Percentiles rank a stretch among this genome's conserved stretches.
Evolutionary conservation across 371 early-diverging fungal species (phyloP).

Genomic region (Nematocida major): DNA sequence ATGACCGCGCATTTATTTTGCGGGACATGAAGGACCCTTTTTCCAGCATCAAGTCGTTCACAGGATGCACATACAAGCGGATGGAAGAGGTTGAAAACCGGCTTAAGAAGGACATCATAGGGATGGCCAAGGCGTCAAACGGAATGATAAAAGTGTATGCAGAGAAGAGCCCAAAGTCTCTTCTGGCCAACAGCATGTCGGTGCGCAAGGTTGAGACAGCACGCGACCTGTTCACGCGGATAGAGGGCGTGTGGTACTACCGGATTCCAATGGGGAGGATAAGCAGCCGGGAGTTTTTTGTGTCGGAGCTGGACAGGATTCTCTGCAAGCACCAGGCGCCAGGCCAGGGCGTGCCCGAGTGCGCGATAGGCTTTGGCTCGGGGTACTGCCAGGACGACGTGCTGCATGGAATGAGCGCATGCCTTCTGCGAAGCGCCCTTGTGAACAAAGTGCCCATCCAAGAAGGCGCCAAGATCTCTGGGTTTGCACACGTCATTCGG

Average conservation of each 20-base stretch:
- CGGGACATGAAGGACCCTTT: constrained; percentile 45
- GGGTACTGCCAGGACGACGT: constrained; percentile 10
- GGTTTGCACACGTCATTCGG: neutral
- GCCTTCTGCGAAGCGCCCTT: constrained; percentile 6
- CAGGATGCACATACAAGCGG: constrained; percentile 28
- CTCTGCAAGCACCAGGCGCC: neutral
- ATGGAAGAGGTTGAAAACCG: constrained; percentile 48
- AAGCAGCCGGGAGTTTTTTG: constrained; percentile 32
- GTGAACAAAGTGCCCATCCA: neutral
- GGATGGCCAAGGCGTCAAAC: neutral
- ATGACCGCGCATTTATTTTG: constrained; percentile 61
- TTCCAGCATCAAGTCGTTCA: constrained; percentile 61
- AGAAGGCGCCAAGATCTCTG: neutral
- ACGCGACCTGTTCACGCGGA: constrained; percentile 12
- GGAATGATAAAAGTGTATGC: constrained; percentile 39
- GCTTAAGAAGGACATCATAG: constrained; percentile 38
- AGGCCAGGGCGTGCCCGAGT: neutral
- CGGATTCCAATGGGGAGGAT: constrained; percentile 34
- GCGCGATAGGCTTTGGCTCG: constrained; percentile 36
- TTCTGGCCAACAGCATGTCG: constrained; percentile 11
- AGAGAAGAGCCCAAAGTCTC: constrained; percentile 14
- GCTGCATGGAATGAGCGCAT: constrained; percentile 43
- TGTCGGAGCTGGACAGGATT: constrained; percentile 24
- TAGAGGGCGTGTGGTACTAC: constrained; percentile 15
- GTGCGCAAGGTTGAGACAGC: constrained; percentile 37